phyloP scores from a whole-genome alignment of 2,329 filamentous ascomycete species.

The Ascochyta clinopodiicola region DNA sequence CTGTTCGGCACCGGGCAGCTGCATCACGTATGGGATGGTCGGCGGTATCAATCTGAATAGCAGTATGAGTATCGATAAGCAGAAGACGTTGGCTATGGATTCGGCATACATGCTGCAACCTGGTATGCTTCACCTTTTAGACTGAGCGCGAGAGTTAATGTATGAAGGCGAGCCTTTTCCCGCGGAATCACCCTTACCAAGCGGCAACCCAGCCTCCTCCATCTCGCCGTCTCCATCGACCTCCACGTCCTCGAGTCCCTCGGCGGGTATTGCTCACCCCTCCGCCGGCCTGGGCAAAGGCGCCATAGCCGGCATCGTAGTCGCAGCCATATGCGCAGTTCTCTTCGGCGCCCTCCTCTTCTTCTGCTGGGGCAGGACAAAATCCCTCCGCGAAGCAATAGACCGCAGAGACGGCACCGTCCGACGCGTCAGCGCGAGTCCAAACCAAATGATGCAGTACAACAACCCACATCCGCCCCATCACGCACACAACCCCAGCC shows the following conservation, averaged over 20 bases:
- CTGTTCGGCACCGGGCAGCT: slow-evolving; percentile 66
- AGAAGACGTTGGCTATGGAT: slow-evolving; percentile 32
- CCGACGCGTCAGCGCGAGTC: not conserved
- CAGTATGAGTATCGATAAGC: slow-evolving; percentile 29
- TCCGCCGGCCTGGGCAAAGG: slow-evolving; percentile 38
- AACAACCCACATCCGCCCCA: not conserved
- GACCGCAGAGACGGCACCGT: slow-evolving; percentile 28
- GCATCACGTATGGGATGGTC: slow-evolving; percentile 72
- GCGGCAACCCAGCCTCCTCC: slow-evolving; percentile 7
- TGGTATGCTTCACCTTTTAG: not conserved
- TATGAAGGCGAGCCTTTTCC: slow-evolving; percentile 41
- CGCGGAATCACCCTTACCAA: slow-evolving; percentile 23
- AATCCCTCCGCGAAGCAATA: slow-evolving; percentile 31
- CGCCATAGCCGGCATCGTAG: slow-evolving; percentile 60
- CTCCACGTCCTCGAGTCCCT: not conserved
- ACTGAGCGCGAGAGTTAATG: not conserved
- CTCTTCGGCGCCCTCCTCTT: slow-evolving; percentile 31
- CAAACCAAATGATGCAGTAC: slow-evolving; percentile 8
- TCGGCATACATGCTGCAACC: slow-evolving; percentile 42
- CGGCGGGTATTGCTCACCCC: not conserved
- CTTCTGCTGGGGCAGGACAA: slow-evolving; percentile 38
- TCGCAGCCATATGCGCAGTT: slow-evolving; percentile 55
- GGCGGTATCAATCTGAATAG: slow-evolving; percentile 71
- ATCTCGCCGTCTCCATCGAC: slow-evolving; percentile 5
- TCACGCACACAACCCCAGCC: not conserved